These are phyloP conservation scores for Aspergillus proliferans DNA, from an alignment of 2,329 filamentous ascomycete genomes.

Conservation along the genomic window DNA sequence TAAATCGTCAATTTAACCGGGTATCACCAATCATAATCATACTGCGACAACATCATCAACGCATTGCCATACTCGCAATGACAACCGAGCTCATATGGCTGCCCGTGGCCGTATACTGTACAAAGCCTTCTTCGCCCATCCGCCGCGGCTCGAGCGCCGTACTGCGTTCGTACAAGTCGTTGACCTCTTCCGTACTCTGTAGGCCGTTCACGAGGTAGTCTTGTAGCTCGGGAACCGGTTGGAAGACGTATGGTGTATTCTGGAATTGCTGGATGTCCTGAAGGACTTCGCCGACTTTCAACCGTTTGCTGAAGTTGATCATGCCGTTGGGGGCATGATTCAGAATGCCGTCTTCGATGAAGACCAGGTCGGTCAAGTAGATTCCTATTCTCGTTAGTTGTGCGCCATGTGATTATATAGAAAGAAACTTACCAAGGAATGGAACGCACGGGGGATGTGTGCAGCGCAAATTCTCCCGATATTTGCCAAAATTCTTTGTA, in stretches of 20 bases:
- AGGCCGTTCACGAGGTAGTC: constrained; percentile 74
- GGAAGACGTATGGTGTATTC: constrained; percentile 80
- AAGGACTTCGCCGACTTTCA: constrained; percentile 13
- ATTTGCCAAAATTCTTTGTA: constrained; percentile 70
- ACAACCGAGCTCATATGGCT: constrained; percentile 13
- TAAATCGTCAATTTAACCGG: background rate
- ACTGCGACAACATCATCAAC: background rate
- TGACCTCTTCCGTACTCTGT: constrained; percentile 81
- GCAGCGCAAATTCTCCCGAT: constrained; percentile 66
- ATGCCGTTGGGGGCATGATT: constrained; percentile 86
- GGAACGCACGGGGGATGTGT: constrained; percentile 92
- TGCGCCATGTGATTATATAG: constrained; percentile 6
- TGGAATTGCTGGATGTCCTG: constrained; percentile 79
- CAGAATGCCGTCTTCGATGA: constrained; percentile 93
- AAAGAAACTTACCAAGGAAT: constrained; percentile 67
- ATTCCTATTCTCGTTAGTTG: constrained; percentile 55
- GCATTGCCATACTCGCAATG: constrained; percentile 12
- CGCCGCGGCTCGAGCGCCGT: constrained; percentile 83
- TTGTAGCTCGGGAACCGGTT: constrained; percentile 79
- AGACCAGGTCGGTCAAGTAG: constrained; percentile 88
- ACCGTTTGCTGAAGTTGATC: constrained; percentile 46
- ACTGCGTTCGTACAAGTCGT: constrained; percentile 97
- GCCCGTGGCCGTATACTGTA: constrained; percentile 7
- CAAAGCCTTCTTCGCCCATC: constrained; percentile 77
- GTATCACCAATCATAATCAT: background rate